phyloP scores from a whole-genome alignment of 257 asterid genomes.

The Plantago major region DNA sequence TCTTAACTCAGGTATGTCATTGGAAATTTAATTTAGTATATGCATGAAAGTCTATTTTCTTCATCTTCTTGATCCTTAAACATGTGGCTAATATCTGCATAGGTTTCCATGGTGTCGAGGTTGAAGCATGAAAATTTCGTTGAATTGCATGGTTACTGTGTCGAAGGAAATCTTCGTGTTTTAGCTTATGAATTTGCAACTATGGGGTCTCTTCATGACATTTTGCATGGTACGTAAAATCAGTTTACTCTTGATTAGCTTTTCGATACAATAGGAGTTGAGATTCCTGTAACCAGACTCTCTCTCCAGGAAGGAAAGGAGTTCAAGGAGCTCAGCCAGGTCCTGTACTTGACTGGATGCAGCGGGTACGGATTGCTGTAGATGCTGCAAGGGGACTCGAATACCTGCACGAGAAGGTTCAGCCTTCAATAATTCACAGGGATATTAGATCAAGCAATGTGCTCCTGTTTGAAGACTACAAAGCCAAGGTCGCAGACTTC shows the following conservation, averaged over 20 bases:
- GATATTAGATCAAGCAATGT: conserved; percentile 98
- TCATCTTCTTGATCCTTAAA: conserved; percentile 8
- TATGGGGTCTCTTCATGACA: conserved; percentile 97
- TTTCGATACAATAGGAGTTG: conserved; percentile 6
- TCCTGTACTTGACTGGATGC: conserved; percentile 96
- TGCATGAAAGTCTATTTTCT: too few species aligned
- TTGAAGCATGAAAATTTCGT: conserved; percentile 90
- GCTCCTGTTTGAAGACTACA: conserved; percentile 87
- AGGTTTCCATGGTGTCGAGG: conserved; percentile 95
- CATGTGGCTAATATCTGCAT: conserved; percentile 17
- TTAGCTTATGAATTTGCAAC: conserved; percentile 95
- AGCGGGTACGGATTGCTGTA: conserved; percentile 89
- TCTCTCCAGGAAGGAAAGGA: conserved; percentile 82
- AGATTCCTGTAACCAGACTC: neutral
- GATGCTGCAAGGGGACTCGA: conserved; percentile 98
- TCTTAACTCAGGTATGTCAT: conserved; percentile 87
- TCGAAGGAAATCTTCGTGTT: conserved; percentile 85
- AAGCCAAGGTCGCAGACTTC: conserved; percentile 90
- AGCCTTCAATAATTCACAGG: too few species aligned
- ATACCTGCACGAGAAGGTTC: conserved; percentile 88
- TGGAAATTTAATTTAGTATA: too few species aligned
- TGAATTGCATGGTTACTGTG: conserved; percentile 89
- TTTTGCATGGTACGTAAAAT: conserved; percentile 76
- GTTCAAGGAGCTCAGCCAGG: conserved; percentile 99
- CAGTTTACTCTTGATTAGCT: conserved; percentile 16